Conservation (phyloP, 2,329 filamentous ascomycete species). For the Trichoderma simmonsii region DNA sequence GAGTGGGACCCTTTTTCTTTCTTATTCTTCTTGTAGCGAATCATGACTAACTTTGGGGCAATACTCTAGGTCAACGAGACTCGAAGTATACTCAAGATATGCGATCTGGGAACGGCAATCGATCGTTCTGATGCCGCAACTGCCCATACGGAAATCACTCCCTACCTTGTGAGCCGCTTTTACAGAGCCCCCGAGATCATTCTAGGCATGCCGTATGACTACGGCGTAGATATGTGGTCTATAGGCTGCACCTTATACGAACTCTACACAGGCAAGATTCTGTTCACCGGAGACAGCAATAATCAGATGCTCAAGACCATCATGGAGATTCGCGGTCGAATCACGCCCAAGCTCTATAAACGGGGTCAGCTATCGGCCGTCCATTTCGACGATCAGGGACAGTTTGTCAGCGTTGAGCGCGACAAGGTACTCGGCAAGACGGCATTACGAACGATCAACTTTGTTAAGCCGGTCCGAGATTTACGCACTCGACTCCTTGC, state of each 20-base stretch:
- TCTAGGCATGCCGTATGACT: conserved; percentile 92
- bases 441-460: conserved; percentile 62
- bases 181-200: conserved; percentile 98
- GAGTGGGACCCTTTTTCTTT: conserved; percentile 24
- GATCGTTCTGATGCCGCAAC: conserved; percentile 74
- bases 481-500: conserved; percentile 76
- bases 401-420: conserved; percentile 80
- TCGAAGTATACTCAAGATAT: conserved; percentile 85
- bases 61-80: conserved; percentile 67
- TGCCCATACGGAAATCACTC: conserved; percentile 79
- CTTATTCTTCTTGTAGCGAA: background rate
- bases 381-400: conserved; percentile 82
- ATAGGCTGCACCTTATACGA: conserved; percentile 97
- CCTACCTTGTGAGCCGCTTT: conserved; percentile 94
- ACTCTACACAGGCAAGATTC: conserved; percentile 93
- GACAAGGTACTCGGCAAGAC: conserved; percentile 87
- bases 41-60: conserved; percentile 26
- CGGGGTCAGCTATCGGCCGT: conserved; percentile 70
- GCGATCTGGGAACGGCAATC: conserved; percentile 94
- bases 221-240: conserved; percentile 95
- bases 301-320: conserved; percentile 97
- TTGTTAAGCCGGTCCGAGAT: conserved; percentile 75
- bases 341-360: conserved; percentile 84
- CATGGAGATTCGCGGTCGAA: conserved; percentile 92
- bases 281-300: conserved; percentile 93